phyloP scores from a whole-genome alignment of 139 green algal genomes.

The Picochlorum sp. region DNA sequence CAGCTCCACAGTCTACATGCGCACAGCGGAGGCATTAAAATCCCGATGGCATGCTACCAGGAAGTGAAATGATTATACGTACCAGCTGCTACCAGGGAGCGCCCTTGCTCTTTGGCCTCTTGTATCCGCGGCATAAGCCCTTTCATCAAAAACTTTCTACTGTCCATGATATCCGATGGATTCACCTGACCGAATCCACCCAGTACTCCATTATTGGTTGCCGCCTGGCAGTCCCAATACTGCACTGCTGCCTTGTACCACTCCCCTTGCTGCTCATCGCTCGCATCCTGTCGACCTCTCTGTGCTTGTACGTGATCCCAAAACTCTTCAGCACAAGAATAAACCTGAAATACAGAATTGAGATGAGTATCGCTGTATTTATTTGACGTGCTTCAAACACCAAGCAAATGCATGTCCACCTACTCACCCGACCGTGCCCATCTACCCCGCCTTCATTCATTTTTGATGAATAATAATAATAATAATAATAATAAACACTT shows the following conservation, averaged over 20 bases:
- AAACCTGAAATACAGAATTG: no score
- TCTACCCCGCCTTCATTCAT: no score
- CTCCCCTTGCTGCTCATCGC: background rate
- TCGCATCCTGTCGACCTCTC: background rate
- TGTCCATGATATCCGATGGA: constrained; percentile 66
- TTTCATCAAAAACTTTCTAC: constrained; percentile 54
- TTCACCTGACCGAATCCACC: constrained; percentile 75
- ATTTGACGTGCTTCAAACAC: no score
- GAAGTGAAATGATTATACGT: background rate
- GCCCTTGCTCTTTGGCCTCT: constrained; percentile 31
- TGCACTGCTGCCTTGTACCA: constrained; percentile 1
- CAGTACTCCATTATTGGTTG: constrained; percentile 71
- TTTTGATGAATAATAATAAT: no score
- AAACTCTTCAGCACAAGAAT: no score
- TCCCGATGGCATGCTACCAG: background rate
- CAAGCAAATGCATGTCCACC: no score
- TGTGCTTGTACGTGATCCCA: background rate
- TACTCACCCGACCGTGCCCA: no score
- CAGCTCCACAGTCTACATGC: constrained; percentile 78
- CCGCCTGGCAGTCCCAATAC: constrained; percentile 60
- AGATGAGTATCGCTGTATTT: no score
- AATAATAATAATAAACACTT: no score
- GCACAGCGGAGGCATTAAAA: background rate
- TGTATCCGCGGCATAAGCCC: constrained; percentile 36
- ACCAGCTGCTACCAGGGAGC: constrained; percentile 32